A percentile compares a stretch with the other conserved stretches of the same genome.
These are phyloP conservation scores for Thinopyrum elongatum DNA, from an alignment of 176 grass and related monocot genomes.

Conservation along the genomic window DNA sequence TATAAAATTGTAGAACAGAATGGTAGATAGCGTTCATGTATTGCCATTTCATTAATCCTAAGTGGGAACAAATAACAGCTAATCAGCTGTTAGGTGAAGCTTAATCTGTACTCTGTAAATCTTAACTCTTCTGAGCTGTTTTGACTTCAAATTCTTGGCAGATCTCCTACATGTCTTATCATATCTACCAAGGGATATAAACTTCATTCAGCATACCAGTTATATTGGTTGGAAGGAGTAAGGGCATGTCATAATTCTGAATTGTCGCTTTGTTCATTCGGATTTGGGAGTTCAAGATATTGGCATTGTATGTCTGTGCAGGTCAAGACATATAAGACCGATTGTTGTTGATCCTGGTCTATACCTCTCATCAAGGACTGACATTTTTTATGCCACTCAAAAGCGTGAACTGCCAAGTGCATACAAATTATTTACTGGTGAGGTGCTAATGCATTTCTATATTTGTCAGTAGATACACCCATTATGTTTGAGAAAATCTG, in stretches of 20 bases:
- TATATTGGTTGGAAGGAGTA: conserved; percentile 98
- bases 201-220: conserved; percentile 89
- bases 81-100: background rate
- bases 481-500: background rate
- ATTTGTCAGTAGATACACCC: background rate
- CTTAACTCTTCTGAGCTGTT: background rate
- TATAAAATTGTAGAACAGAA: conserved; percentile 1
- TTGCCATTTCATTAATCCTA: background rate
- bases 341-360: conserved; percentile 91
- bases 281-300: conserved; percentile 26
- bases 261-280: background rate
- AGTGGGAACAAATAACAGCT: background rate
- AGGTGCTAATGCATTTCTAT: background rate
- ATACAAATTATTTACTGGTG: conserved; percentile 82
- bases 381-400: conserved; percentile 91
- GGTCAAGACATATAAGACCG: conserved; percentile 72
- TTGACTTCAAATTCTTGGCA: conserved; percentile 42
- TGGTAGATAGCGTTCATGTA: background rate
- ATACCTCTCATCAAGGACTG: conserved; percentile 81
- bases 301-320: conserved; percentile 31
- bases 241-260: conserved; percentile 28
- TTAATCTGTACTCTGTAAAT: background rate
- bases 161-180: conserved; percentile 97
- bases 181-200: conserved; percentile 86
- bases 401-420: conserved; percentile 80